Evolutionary conservation across 2,329 filamentous ascomycete species (phyloP).

Genomic region (Aspergillus brasiliensis): DNA sequence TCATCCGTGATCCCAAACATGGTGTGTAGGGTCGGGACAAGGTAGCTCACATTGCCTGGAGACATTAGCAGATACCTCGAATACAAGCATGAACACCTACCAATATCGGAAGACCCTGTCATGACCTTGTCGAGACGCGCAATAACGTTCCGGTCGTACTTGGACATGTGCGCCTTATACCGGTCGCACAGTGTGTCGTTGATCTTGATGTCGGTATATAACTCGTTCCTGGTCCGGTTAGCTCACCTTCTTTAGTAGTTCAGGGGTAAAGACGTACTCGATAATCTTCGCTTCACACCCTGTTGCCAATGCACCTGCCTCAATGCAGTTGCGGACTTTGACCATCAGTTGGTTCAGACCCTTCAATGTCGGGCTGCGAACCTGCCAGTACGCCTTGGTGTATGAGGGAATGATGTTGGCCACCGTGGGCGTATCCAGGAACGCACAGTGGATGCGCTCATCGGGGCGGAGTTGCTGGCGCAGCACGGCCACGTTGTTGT

Average conservation of each 20-base stretch:
- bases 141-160: slow-evolving; percentile 42
- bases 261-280: slow-evolving; percentile 26
- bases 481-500: slow-evolving; percentile 52
- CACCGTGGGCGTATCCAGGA: slow-evolving; percentile 55
- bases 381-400: slow-evolving; percentile 49
- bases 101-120: slow-evolving; percentile 52
- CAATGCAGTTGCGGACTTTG: slow-evolving; percentile 37
- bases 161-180: slow-evolving; percentile 50
- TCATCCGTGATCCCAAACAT: slow-evolving; percentile 50
- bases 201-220: slow-evolving; percentile 50
- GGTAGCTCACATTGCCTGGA: slow-evolving; percentile 53
- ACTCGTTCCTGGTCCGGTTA: slow-evolving; percentile 20
- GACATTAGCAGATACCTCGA: neutral
- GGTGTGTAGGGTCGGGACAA: slow-evolving; percentile 52
- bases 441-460: slow-evolving; percentile 57
- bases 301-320: slow-evolving; percentile 39
- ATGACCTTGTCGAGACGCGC: slow-evolving; percentile 41
- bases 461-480: slow-evolving; percentile 60
- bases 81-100: slow-evolving; percentile 22
- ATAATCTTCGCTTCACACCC: slow-evolving; percentile 36
- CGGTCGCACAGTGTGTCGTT: slow-evolving; percentile 50
- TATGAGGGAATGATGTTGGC: slow-evolving; percentile 61
- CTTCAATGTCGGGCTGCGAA: slow-evolving; percentile 48
- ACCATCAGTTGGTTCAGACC: slow-evolving; percentile 39
- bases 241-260: neutral